Base-by-base conservation (phyloP, 768 basidiomycete species). In the Pisolithus marmoratus region DNA sequence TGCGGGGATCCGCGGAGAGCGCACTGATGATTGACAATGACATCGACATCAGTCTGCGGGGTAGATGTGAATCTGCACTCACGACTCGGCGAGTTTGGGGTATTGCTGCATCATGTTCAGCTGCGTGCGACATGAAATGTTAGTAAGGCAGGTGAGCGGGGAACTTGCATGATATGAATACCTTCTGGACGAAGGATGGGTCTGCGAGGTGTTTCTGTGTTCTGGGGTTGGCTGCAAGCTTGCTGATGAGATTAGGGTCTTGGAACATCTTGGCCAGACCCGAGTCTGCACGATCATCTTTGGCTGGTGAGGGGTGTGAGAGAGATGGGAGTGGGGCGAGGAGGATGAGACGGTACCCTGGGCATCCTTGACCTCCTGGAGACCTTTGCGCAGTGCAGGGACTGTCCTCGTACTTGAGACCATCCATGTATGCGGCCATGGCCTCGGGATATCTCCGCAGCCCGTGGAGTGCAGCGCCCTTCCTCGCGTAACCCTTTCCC, bases 401-500 rank as follows among this genome's bases (percentile, higher is more conserved):
- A n/a, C 82, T 88, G 60, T 88, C 87, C 66, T 95, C 94, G 47
- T 85, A 67, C 61, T 87, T 81, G 38, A 96, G 73, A 19, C 94
- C 94, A 24, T 73, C 71, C 62, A 94, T 84, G 69, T 95, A 95
- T 8, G 86, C 83, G 50, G 79, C 74, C 58, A 95, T 86, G 7
- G 93, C 93, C 15, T 94, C 90, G 52, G 84, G 87, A 61, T 81
- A 95, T 65, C 78, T 74, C 52, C 77, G 76, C 34, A 81, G 75
- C 29, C 94, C 94, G 62, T 96, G 94, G 54, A 96, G 71, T 24
- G 94, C 94, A 46, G 94, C 94, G 43, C 94, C 94, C 65, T 93
- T 93, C 51, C 94, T 81, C 15, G 85, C 87, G 72, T 86, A 92
- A 6, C 94, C 93, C 66, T 97, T 97, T 24, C 85, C 74, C 89